Evolutionary conservation across 2,329 filamentous ascomycete species (phyloP).

Genomic region (Microdochium bolleyi): DNA sequence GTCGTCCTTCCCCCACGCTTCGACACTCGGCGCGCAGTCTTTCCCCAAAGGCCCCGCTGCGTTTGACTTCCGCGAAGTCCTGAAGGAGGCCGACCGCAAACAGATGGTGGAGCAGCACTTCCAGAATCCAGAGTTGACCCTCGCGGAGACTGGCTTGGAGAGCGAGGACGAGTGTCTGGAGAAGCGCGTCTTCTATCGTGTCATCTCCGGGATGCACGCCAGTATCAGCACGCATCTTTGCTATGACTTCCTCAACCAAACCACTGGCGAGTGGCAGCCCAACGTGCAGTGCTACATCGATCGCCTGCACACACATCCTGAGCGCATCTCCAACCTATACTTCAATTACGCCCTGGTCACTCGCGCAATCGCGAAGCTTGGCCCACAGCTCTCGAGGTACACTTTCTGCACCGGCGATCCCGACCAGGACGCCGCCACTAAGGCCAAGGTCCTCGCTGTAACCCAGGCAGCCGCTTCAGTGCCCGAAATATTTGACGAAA

Average conservation of each 20-base stretch:
- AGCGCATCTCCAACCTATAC: constrained; percentile 94
- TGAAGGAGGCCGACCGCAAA: constrained; percentile 51
- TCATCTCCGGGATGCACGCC: constrained; percentile 96
- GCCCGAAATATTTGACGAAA: constrained; percentile 88
- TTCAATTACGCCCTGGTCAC: constrained; percentile 98
- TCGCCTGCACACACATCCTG: constrained; percentile 76
- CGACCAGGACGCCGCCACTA: constrained; percentile 69
- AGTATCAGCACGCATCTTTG: constrained; percentile 95
- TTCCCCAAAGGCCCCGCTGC: constrained; percentile 42
- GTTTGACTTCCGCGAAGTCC: constrained; percentile 52
- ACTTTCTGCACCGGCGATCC: constrained; percentile 88
- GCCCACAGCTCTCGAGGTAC: constrained; percentile 72
- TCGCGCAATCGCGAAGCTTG: constrained; percentile 84
- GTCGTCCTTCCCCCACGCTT: constrained; percentile 54
- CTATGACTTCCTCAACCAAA: constrained; percentile 93
- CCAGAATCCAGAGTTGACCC: constrained; percentile 44
- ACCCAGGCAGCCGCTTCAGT: constrained; percentile 61
- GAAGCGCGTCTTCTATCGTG: constrained; percentile 95
- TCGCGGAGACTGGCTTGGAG: constrained; percentile 60
- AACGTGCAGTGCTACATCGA: constrained; percentile 84
- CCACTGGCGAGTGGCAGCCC: constrained; percentile 85
- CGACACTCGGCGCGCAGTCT: constrained; percentile 40
- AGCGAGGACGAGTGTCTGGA: constrained; percentile 89
- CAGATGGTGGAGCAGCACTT: constrained; percentile 54
- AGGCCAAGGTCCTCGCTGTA: constrained; percentile 71